Conservation (phyloP, 176 grass and related monocot genomes). For the Musa acuminata region DNA sequence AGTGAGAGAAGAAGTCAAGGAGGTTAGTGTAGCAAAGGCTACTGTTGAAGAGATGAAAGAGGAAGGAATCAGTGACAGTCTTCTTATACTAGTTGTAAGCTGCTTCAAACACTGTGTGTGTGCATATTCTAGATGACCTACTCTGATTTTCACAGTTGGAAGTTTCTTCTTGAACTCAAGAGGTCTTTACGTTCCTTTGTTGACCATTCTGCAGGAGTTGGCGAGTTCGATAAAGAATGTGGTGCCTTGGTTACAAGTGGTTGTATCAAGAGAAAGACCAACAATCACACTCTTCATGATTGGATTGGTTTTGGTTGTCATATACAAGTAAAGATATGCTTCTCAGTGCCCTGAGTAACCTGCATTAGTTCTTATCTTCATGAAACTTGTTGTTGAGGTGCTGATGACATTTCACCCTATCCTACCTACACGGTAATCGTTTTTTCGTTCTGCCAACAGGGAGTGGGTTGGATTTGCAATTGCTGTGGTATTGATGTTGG, state of each 20-base stretch:
- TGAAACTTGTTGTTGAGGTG: background rate
- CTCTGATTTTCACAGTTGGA: no score
- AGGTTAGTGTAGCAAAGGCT: slow-evolving; percentile 52
- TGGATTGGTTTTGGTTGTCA: slow-evolving; percentile 32
- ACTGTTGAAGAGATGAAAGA: slow-evolving; percentile 57
- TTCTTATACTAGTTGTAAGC: slow-evolving; percentile 63
- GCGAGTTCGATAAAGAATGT: slow-evolving; percentile 40
- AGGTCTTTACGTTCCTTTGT: no score
- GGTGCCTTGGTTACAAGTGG: slow-evolving; percentile 32
- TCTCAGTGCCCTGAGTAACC: background rate
- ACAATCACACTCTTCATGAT: slow-evolving; percentile 29
- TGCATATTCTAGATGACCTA: slow-evolving; percentile 1
- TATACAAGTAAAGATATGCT: slow-evolving; percentile 62
- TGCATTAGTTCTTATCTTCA: background rate
- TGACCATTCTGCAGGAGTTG: slow-evolving; percentile 40
- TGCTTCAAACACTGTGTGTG: background rate
- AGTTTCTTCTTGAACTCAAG: background rate
- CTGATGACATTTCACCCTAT: background rate
- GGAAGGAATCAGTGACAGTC: slow-evolving; percentile 70
- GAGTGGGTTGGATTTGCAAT: slow-evolving; percentile 52
- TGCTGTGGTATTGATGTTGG: slow-evolving; percentile 21
- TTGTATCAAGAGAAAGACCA: slow-evolving; percentile 52
- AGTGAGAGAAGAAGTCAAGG: slow-evolving; percentile 60
- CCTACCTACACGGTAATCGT: background rate
- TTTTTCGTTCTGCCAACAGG: slow-evolving; percentile 22